Conservation (phyloP, 192 early-diverging fungal genomes). For the Coemansia umbellata region DNA sequence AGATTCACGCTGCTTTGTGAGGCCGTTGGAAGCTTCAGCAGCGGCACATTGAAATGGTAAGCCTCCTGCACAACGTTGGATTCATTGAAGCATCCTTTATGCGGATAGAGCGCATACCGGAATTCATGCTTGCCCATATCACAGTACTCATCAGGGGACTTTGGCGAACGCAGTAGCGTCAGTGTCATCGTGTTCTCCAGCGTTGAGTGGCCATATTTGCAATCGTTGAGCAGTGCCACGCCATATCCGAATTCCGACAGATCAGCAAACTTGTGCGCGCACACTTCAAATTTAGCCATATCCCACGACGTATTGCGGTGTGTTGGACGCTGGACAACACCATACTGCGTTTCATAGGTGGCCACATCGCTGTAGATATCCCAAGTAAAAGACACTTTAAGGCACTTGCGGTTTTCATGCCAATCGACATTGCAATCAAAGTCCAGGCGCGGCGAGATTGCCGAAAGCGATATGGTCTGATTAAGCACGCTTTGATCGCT, state of each 20-base stretch:
- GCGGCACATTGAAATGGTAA: constrained; percentile 84
- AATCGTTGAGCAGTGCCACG: constrained; percentile 87
- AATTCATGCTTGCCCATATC: constrained; percentile 71
- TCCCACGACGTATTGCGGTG: constrained; percentile 93
- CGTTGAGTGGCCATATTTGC: constrained; percentile 93
- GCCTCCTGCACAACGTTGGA: constrained; percentile 82
- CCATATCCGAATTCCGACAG: constrained; percentile 92
- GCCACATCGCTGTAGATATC: constrained; percentile 76
- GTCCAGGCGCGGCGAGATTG: constrained; percentile 69
- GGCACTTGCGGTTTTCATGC: constrained; percentile 82
- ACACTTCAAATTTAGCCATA: constrained; percentile 86
- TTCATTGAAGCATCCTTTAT: constrained; percentile 78
- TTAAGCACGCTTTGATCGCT: constrained; percentile 60
- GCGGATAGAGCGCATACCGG: constrained; percentile 86
- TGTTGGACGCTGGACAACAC: constrained; percentile 82
- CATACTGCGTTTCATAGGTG: constrained; percentile 95
- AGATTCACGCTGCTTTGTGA: background rate
- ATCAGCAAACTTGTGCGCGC: constrained; percentile 94
- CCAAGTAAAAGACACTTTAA: constrained; percentile 92
- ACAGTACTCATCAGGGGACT: constrained; percentile 57
- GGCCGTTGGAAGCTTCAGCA: constrained; percentile 39
- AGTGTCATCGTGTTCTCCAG: constrained; percentile 77
- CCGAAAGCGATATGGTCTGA: constrained; percentile 72
- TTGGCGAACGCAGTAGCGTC: constrained; percentile 81
- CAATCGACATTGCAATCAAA: constrained; percentile 88